phyloP scores from a whole-genome alignment of 2,329 filamentous ascomycete genomes.

The Cladophialophora bantiana region DNA sequence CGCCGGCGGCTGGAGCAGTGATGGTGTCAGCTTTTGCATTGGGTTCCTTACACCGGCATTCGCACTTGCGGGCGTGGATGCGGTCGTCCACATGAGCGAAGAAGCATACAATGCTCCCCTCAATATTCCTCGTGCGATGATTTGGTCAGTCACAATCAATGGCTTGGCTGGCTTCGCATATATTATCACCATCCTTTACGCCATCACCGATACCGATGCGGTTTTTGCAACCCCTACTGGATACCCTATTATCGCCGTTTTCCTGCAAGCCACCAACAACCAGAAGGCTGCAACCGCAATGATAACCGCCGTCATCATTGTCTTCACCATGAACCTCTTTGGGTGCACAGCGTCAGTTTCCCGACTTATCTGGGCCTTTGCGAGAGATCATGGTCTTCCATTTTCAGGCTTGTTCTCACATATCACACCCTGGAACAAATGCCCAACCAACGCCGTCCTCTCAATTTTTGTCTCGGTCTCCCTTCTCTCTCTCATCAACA shows the following conservation, averaged over 20 bases:
- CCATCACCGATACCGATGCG: constrained; percentile 50
- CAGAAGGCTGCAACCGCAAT: constrained; percentile 56
- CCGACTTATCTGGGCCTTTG: constrained; percentile 53
- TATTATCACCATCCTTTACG: constrained; percentile 55
- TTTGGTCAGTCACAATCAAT: constrained; percentile 58
- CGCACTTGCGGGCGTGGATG: constrained; percentile 42
- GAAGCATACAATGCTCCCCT: constrained; percentile 58
- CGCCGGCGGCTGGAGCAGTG: constrained; percentile 52
- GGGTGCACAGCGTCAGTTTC: constrained; percentile 45
- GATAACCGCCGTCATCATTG: constrained; percentile 45
- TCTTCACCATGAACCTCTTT: constrained; percentile 38
- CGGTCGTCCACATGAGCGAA: constrained; percentile 48
- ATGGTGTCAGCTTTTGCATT: constrained; percentile 56
- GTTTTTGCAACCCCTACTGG: constrained; percentile 52
- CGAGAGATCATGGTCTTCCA: constrained; percentile 51
- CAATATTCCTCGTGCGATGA: constrained; percentile 58
- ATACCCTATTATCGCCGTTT: constrained; percentile 60
- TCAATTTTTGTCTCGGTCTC: constrained; percentile 32
- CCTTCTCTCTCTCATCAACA: constrained; percentile 40
- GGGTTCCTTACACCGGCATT: constrained; percentile 47
- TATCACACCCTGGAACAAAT: constrained; percentile 26
- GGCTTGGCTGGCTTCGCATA: constrained; percentile 57
- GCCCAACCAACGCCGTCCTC: constrained; percentile 40
- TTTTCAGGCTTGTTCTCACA: constrained; percentile 40
- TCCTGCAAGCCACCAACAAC: constrained; percentile 55